phyloP scores from a whole-genome alignment of 305 asterid genomes.

The Fraxinus albicans region DNA sequence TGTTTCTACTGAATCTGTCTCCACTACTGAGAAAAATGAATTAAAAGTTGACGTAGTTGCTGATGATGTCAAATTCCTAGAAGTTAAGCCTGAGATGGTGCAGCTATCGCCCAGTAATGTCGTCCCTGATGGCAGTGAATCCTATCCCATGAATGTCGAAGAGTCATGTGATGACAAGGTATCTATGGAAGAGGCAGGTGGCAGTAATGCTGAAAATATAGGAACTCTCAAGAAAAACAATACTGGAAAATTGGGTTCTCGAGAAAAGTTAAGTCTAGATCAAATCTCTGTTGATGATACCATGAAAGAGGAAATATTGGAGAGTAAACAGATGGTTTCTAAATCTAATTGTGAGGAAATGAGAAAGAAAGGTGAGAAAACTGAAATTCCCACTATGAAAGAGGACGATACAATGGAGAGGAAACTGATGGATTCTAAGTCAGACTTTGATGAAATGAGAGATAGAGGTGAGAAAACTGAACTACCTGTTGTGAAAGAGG shows the following conservation, averaged over 20 bases:
- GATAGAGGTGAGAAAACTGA: constrained; percentile 39
- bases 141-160: constrained; percentile 56
- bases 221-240: constrained; percentile 38
- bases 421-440: constrained; percentile 36
- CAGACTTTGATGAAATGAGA: constrained; percentile 31
- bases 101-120: constrained; percentile 38
- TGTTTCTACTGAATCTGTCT: constrained; percentile 68
- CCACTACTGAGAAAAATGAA: constrained; percentile 75
- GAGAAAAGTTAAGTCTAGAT: constrained; percentile 60
- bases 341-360: not conserved
- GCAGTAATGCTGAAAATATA: constrained; percentile 26
- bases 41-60: constrained; percentile 65
- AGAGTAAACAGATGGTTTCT: constrained; percentile 38
- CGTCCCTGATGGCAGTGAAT: constrained; percentile 46
- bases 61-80: constrained; percentile 68
- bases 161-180: constrained; percentile 35
- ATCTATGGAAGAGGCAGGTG: constrained; percentile 37
- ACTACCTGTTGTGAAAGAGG: constrained; percentile 37
- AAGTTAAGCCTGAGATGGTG: constrained; percentile 61
- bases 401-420: constrained; percentile 37
- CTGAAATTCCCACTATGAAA: not conserved
- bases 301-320: constrained; percentile 73
- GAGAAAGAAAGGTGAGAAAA: not conserved
- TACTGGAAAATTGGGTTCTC: constrained; percentile 46
- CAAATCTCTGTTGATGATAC: constrained; percentile 81